phyloP scores from a whole-genome alignment of 2,329 filamentous ascomycete genomes.

The Arthrinium phaeospermum region DNA sequence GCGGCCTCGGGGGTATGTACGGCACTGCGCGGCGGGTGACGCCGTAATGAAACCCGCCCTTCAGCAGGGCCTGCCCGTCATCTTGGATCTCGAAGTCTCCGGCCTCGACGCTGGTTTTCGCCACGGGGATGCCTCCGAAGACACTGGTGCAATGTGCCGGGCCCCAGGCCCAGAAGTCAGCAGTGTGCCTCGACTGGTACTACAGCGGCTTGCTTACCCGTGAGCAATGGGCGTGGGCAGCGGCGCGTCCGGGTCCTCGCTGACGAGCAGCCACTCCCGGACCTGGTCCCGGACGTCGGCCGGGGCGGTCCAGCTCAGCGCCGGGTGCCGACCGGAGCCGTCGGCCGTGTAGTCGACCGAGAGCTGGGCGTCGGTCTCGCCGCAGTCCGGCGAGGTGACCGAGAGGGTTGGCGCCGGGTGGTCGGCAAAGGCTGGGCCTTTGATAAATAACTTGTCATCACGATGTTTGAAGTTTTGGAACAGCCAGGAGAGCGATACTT shows the following conservation, averaged over 20 bases:
- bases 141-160: constrained; percentile 31
- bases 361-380: constrained; percentile 43
- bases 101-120: constrained; percentile 39
- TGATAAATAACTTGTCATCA: constrained; percentile 46
- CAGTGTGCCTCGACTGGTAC: no score
- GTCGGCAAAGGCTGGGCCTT: constrained; percentile 41
- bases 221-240: constrained; percentile 51
- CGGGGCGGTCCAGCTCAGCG: constrained; percentile 46
- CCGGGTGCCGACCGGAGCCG: constrained; percentile 47
- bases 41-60: constrained; percentile 54
- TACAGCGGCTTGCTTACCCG: constrained; percentile 39
- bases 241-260: constrained; percentile 54
- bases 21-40: constrained; percentile 45
- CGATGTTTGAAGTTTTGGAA: constrained; percentile 44
- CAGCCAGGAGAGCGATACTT: constrained; percentile 46
- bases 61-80: constrained; percentile 37
- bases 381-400: constrained; percentile 48
- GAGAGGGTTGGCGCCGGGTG: constrained; percentile 43
- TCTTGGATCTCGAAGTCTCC: constrained; percentile 45
- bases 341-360: constrained; percentile 45
- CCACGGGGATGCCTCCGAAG: constrained; percentile 46
- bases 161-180: neutral
- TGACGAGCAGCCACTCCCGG: constrained; percentile 52
- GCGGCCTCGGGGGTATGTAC: constrained; percentile 52
- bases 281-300: constrained; percentile 35